Conservation (phyloP, 208 protist species). For the Crithidia brevicula region DNA sequence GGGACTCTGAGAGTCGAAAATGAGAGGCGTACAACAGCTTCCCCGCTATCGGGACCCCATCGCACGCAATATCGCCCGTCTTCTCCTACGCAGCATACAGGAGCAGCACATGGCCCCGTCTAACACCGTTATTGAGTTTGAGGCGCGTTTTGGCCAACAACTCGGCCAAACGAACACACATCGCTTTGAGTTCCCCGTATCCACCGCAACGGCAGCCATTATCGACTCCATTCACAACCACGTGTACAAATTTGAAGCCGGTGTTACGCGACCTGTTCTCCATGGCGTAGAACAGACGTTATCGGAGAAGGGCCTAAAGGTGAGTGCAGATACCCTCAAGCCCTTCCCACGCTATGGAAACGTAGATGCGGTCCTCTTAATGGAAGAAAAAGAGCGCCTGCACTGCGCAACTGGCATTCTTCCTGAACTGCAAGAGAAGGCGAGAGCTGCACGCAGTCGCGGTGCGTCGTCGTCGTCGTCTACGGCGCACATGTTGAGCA, state of each 20-base stretch:
- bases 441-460: no score
- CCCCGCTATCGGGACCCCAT: conserved; percentile 62
- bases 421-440: no score
- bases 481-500: not conserved
- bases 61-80: conserved; percentile 29
- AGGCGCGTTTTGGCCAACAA: conserved; percentile 60
- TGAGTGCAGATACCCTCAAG: not conserved
- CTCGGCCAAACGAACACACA: conserved; percentile 23
- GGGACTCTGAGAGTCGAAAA: no score
- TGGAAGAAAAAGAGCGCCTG: no score
- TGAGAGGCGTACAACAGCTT: conserved; percentile 11
- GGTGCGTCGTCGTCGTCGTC: not conserved
- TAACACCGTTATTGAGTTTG: conserved; percentile 47
- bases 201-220: conserved; percentile 40
- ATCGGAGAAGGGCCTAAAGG: conserved; percentile 3
- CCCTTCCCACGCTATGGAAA: not conserved
- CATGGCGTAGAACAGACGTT: conserved; percentile 22
- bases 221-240: conserved; percentile 24
- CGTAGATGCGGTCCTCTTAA: not conserved
- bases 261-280: not conserved
- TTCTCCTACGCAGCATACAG: conserved; percentile 46
- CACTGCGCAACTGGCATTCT: no score
- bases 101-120: conserved; percentile 38
- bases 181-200: conserved; percentile 36
- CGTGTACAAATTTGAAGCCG: conserved; percentile 30